phyloP scores from a whole-genome alignment of 768 basidiomycete genomes.

The Galerina sulciceps region DNA sequence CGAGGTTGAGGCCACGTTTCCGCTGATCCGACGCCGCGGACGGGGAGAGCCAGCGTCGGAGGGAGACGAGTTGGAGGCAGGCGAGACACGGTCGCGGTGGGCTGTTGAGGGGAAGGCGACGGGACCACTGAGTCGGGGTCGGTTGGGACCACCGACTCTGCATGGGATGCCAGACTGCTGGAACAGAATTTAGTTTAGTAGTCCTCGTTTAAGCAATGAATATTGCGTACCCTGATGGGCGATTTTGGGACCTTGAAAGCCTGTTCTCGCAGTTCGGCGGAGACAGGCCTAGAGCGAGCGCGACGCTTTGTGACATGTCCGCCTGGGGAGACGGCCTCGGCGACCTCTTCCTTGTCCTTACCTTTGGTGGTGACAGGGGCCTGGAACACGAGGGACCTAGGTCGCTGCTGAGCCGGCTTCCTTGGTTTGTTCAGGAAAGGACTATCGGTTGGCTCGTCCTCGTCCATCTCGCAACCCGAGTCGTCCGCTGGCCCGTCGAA shows the following conservation, averaged over 20 bases:
- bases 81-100: constrained; percentile 41
- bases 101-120: constrained; percentile 47
- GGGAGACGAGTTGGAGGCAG: constrained; percentile 44
- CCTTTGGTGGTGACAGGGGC: constrained; percentile 35
- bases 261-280: constrained; percentile 64
- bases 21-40: constrained; percentile 56
- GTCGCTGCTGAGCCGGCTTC: constrained; percentile 18
- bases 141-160: constrained; percentile 17
- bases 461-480: constrained; percentile 55
- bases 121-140: constrained; percentile 36
- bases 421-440: constrained; percentile 34
- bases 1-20: constrained; percentile 19
- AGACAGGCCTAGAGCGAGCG: constrained; percentile 74
- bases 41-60: constrained; percentile 58
- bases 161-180: constrained; percentile 22
- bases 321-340: constrained; percentile 73
- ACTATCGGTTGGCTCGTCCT: constrained; percentile 38
- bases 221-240: constrained; percentile 40
- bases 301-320: constrained; percentile 78
- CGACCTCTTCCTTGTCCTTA: constrained; percentile 59
- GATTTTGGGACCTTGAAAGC: constrained; percentile 46
- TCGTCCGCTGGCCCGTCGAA: constrained; percentile 47
- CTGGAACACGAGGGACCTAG: constrained; percentile 22
- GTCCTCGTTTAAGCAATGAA: constrained; percentile 7
- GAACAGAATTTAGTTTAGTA: constrained; percentile 11